Percentiles rank a stretch among this genome's conserved stretches.
Evolutionary conservation across 352 stramenopile species (phyloP).

Genomic region (Phytopythium aichiense): DNA sequence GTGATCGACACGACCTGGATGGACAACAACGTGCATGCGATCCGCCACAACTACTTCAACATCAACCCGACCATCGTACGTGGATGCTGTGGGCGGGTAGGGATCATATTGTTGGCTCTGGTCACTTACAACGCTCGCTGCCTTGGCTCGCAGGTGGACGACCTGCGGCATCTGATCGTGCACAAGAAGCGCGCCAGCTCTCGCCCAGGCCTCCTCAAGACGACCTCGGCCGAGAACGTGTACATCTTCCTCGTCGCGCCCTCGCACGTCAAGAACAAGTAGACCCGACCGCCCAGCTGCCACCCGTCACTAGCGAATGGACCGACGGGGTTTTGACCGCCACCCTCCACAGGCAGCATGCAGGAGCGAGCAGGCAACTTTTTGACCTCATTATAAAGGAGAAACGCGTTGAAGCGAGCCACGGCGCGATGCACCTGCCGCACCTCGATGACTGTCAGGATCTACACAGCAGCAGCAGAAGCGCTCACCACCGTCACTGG

Average conservation of each 20-base stretch:
- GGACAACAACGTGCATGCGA: conserved; percentile 80
- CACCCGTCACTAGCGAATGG: background rate
- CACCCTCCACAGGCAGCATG: no score
- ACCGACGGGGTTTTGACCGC: no score
- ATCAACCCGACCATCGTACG: conserved; percentile 78
- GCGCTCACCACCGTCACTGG: no score
- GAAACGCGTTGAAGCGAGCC: no score
- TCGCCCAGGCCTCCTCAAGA: conserved; percentile 53
- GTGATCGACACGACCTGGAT: conserved; percentile 88
- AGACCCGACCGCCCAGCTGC: background rate
- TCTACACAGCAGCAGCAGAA: no score
- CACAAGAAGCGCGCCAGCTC: conserved; percentile 43
- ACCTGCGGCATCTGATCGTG: conserved; percentile 63
- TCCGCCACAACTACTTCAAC: conserved; percentile 87
- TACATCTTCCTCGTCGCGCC: conserved; percentile 75
- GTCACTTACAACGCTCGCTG: background rate
- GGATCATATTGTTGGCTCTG: no score
- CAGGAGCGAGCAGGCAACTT: no score
- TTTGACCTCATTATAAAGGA: no score
- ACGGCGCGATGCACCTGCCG: no score
- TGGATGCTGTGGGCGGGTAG: background rate
- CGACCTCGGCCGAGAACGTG: conserved; percentile 55
- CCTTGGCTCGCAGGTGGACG: conserved; percentile 32
- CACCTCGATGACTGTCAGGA: no score
- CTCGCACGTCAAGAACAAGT: conserved; percentile 67